Evolutionary conservation across 768 basidiomycete species (phyloP).

Genomic region (Boletales sp.): DNA sequence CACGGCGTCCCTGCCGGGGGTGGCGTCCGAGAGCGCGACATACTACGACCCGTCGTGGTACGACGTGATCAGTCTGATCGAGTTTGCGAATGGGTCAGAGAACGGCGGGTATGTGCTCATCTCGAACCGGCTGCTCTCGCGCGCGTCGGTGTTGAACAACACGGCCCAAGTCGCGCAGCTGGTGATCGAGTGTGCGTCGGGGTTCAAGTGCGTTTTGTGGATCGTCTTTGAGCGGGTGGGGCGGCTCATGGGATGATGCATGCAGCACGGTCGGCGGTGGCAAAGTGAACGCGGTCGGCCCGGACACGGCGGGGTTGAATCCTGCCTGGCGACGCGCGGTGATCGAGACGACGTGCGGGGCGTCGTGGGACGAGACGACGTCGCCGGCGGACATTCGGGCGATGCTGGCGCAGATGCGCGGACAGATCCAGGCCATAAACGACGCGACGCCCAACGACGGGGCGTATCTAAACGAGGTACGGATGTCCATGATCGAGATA

Average conservation of each 20-base stretch:
- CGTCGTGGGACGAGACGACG: slow-evolving; percentile 20
- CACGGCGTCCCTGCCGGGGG: slow-evolving; percentile 7
- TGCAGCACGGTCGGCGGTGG: slow-evolving; percentile 45
- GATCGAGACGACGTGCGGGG: neutral
- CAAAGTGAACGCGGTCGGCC: slow-evolving; percentile 32
- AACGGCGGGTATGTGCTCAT: no score
- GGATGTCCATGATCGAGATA: no score
- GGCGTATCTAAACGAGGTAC: no score
- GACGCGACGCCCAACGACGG: no score
- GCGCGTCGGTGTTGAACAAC: slow-evolving; percentile 22
- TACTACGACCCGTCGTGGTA: no score
- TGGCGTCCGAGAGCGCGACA: no score
- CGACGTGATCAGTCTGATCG: no score
- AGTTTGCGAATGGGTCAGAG: no score
- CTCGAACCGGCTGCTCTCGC: slow-evolving; percentile 35
- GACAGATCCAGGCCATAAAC: slow-evolving; percentile 3
- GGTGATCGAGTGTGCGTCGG: neutral
- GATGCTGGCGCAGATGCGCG: slow-evolving; percentile 5
- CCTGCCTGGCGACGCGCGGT: slow-evolving; percentile 48
- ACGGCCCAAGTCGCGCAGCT: slow-evolving; percentile 22
- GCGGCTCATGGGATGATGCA: neutral
- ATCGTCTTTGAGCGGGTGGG: no score
- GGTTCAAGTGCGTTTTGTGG: slow-evolving; percentile 7
- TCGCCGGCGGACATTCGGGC: slow-evolving; percentile 9
- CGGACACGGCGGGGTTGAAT: slow-evolving; percentile 40